Conservation (phyloP, 2,329 filamentous ascomycete genomes). For the Zarea fungicola region DNA sequence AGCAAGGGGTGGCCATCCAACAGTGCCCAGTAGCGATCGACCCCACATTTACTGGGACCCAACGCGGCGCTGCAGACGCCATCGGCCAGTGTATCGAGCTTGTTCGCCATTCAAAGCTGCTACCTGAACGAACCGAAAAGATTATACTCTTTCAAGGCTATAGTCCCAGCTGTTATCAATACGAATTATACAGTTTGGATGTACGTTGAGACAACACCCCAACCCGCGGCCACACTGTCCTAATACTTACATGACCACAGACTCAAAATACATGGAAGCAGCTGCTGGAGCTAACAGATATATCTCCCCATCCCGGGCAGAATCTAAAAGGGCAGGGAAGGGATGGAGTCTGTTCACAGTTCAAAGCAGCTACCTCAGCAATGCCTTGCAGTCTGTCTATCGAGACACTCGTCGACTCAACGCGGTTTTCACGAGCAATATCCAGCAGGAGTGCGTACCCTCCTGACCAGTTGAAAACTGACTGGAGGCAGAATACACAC, state of each 20-base stretch:
- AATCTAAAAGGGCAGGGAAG: too few species aligned
- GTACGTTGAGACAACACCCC: background rate
- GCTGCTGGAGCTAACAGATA: too few species aligned
- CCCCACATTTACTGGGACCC: too few species aligned
- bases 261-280: too few species aligned
- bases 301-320: too few species aligned
- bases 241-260: too few species aligned
- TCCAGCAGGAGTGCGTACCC: slow-evolving; percentile 1
- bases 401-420: background rate
- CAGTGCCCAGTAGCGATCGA: background rate
- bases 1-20: background rate
- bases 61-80: background rate
- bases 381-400: too few species aligned
- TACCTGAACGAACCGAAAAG: background rate
- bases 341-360: too few species aligned
- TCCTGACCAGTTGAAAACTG: background rate
- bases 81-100: background rate
- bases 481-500: slow-evolving; percentile 2
- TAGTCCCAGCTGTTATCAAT: rapidly evolving
- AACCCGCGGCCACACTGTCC: too few species aligned
- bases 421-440: background rate
- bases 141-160: too few species aligned
- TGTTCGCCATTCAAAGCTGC: too few species aligned
- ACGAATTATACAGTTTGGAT: background rate
- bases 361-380: too few species aligned